Evolutionary conservation across 805 yeast species (phyloP).

Genomic region (Suhomyces sp.): DNA sequence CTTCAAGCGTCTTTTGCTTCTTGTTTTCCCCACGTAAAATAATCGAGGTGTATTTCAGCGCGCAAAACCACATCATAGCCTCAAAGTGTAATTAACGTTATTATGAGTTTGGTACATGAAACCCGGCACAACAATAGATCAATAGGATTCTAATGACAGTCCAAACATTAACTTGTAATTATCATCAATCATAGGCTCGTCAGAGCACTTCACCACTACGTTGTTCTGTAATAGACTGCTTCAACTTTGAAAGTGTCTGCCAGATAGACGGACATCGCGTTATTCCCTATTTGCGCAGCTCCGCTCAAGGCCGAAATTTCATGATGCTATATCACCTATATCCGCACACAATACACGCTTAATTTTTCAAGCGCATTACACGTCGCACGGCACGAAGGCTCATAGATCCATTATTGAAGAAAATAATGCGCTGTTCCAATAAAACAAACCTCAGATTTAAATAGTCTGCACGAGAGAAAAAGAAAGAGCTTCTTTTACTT

Average conservation of each 20-base stretch:
- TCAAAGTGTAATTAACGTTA: not conserved
- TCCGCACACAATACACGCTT: conserved; percentile 1
- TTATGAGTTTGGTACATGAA: not conserved
- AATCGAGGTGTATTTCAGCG: not conserved
- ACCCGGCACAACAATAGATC: not conserved
- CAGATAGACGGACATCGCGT: not conserved
- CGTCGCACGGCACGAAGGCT: not conserved
- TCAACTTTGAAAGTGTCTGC: not conserved
- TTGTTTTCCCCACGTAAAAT: not conserved
- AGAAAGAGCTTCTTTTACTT: not conserved
- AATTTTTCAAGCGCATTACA: not conserved
- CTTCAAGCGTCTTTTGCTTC: not conserved
- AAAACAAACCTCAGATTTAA: not conserved
- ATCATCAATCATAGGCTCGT: not conserved
- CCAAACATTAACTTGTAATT: not conserved
- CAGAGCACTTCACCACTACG: not conserved
- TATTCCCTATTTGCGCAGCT: not conserved
- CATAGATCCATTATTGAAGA: not conserved
- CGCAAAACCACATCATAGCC: not conserved
- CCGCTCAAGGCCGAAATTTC: not conserved
- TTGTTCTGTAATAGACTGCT: not conserved
- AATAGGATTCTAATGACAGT: not conserved
- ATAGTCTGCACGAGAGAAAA: not conserved
- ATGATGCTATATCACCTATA: not conserved
- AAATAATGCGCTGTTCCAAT: not conserved